phyloP scores from a whole-genome alignment of 2,329 filamentous ascomycete species.

The Penicillium hordei region DNA sequence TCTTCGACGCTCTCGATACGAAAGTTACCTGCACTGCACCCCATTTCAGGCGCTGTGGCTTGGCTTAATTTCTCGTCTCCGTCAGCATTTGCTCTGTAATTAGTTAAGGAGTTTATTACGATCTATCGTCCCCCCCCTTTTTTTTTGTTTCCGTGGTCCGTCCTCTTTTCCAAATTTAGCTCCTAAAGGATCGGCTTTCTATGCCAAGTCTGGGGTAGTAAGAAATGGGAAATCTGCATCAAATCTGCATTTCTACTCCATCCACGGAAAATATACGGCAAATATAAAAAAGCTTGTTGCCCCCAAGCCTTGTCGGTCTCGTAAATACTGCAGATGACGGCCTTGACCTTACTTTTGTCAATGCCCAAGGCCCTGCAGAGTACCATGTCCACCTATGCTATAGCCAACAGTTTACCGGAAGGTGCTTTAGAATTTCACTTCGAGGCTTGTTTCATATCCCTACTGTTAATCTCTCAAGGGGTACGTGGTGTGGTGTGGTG shows the following conservation, averaged over 20 bases:
- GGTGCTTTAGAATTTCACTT: too few species aligned
- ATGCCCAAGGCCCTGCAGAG: not conserved
- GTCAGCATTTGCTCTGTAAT: not conserved
- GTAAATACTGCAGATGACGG: not conserved
- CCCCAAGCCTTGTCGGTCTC: too few species aligned
- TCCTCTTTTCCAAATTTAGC: not conserved
- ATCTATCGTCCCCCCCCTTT: not conserved
- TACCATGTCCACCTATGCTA: not conserved
- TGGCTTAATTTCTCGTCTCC: not conserved
- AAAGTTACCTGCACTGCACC: not conserved
- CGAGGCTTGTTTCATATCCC: not conserved
- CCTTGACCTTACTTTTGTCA: not conserved
- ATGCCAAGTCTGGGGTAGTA: not conserved
- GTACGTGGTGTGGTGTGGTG: not conserved
- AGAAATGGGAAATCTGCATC: not conserved
- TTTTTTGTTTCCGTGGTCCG: slow-evolving; percentile 3
- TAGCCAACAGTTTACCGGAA: not conserved
- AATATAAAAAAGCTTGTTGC: not conserved
- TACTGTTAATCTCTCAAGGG: not conserved
- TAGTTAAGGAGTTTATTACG: not conserved
- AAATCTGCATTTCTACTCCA: too few species aligned
- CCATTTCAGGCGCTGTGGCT: not conserved
- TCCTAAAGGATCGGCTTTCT: not conserved
- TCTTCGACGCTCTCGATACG: not conserved
- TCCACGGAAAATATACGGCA: too few species aligned